Evolutionary conservation across 345 rosid genomes (phyloP).

Genomic region (Raphanus sativus): DNA sequence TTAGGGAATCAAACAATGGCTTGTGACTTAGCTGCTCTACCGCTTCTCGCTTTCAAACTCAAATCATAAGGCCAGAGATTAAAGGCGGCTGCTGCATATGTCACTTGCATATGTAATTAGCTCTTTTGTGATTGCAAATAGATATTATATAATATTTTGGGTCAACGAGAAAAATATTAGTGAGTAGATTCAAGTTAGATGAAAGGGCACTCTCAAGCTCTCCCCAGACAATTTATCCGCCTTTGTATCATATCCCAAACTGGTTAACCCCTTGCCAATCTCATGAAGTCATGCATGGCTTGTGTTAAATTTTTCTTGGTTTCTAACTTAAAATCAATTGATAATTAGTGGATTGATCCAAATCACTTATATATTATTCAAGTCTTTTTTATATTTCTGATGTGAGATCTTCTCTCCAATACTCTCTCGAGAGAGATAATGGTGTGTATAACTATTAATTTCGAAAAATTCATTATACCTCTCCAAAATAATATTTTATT

Average conservation of each 20-base stretch:
- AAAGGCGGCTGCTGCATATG: conserved; percentile 40
- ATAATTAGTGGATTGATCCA: too few species aligned
- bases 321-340: too few species aligned
- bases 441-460: too few species aligned
- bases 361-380: too few species aligned
- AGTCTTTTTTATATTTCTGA: too few species aligned
- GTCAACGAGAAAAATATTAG: conserved; percentile 28
- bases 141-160: conserved; percentile 15
- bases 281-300: background rate
- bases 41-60: conserved; percentile 31
- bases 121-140: conserved; percentile 16
- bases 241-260: conserved; percentile 12
- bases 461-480: too few species aligned
- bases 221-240: background rate
- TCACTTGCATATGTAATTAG: conserved; percentile 24
- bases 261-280: background rate
- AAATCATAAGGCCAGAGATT: conserved; percentile 38
- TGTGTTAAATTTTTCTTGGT: too few species aligned
- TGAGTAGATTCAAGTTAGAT: conserved; percentile 40
- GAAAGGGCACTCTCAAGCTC: conserved; percentile 38
- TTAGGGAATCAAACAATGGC: conserved; percentile 18
- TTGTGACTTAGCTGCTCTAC: conserved; percentile 24
- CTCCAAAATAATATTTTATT: too few species aligned
- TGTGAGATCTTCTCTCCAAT: too few species aligned
- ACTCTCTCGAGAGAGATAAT: too few species aligned